Percentiles rank a stretch among this genome's conserved stretches.
These are phyloP conservation scores for Perkinsus olseni DNA, from an alignment of 169 alveolate species.

Conservation along the genomic window DNA sequence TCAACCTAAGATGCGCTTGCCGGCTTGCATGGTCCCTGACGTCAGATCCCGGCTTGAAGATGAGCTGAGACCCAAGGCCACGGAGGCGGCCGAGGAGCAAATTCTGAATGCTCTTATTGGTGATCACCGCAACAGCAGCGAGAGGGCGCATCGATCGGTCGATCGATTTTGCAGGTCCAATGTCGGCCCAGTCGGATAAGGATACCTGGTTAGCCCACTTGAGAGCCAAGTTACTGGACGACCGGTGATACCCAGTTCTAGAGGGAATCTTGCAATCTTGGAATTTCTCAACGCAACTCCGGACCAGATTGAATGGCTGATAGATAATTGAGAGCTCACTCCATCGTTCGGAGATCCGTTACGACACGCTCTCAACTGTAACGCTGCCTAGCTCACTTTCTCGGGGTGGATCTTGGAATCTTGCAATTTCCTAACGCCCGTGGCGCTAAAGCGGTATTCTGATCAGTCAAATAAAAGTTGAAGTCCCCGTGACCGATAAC, in stretches of 20 bases:
- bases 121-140: neutral
- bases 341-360: no score
- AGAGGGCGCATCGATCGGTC: neutral
- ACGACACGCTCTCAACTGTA: no score
- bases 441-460: neutral
- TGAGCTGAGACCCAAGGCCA: conserved; percentile 40
- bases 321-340: no score
- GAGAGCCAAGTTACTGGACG: conserved; percentile 49
- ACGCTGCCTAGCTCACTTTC: no score
- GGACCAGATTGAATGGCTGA: no score
- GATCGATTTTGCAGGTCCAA: neutral
- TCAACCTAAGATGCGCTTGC: neutral
- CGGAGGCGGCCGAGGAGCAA: conserved; percentile 44
- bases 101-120: conserved; percentile 52
- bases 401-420: no score
- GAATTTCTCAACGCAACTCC: neutral
- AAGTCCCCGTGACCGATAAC: neutral
- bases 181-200: conserved; percentile 23
- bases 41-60: conserved; percentile 19
- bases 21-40: neutral
- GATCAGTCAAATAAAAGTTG: neutral
- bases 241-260: neutral
- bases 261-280: no score
- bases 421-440: no score
- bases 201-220: conserved; percentile 48